Evolutionary conservation across 2,329 filamentous ascomycete species (phyloP).

Genomic region (Chaetomium sp.): DNA sequence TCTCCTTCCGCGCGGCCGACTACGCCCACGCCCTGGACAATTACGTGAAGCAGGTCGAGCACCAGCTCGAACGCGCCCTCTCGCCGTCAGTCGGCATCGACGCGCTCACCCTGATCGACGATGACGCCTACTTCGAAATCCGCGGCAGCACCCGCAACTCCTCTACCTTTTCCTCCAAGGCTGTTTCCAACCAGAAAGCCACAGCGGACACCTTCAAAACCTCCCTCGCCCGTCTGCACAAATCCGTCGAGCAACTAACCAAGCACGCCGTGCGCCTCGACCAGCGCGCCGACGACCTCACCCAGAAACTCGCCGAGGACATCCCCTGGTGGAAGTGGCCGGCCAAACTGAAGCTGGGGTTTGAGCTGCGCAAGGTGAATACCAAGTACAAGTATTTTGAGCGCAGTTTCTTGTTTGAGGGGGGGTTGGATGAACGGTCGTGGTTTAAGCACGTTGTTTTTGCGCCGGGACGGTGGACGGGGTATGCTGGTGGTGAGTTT

Average conservation of each 20-base stretch:
- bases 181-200: too few species aligned
- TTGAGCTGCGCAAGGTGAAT: conserved; percentile 62
- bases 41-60: conserved; percentile 48
- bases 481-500: conserved; percentile 69
- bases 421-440: conserved; percentile 67
- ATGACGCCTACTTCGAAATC: conserved; percentile 32
- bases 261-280: conserved; percentile 11
- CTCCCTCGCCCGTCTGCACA: conserved; percentile 29
- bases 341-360: conserved; percentile 48
- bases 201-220: conserved; percentile 16
- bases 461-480: conserved; percentile 85
- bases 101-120: conserved; percentile 18
- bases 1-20: conserved; percentile 58
- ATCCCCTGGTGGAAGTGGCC: conserved; percentile 77
- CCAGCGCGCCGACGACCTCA: conserved; percentile 37
- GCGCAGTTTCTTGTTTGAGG: conserved; percentile 66
- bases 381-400: conserved; percentile 79
- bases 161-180: background rate
- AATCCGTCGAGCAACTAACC: conserved; percentile 29
- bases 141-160: conserved; percentile 23
- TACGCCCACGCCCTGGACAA: conserved; percentile 52
- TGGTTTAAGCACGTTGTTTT: conserved; percentile 98
- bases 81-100: conserved; percentile 4
- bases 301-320: conserved; percentile 33
- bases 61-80: conserved; percentile 35